Conservation (phyloP, 139 green algal species). For the Penium margaritaceum region DNA sequence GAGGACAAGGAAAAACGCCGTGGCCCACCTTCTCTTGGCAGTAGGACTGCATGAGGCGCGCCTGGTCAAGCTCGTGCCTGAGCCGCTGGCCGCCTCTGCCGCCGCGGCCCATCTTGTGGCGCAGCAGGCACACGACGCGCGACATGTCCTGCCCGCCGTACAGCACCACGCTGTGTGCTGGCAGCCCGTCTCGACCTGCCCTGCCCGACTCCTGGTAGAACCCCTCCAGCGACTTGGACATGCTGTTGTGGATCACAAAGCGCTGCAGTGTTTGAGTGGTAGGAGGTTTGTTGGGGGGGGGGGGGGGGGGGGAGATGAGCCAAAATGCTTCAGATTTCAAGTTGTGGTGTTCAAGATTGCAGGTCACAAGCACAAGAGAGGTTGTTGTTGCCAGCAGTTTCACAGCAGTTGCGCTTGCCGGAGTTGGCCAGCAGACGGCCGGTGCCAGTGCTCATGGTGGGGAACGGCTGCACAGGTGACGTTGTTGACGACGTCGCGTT, state of each 20-base stretch:
- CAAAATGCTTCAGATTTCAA: too few species aligned
- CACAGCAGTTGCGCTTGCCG: too few species aligned
- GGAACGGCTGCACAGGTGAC: too few species aligned
- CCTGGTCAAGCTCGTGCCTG: slow-evolving; percentile 21
- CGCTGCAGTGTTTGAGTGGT: slow-evolving; percentile 14
- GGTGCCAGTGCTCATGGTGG: too few species aligned
- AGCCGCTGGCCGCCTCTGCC: slow-evolving; percentile 19
- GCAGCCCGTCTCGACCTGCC: slow-evolving; percentile 62
- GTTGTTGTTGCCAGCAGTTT: too few species aligned
- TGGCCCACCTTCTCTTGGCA: slow-evolving; percentile 33
- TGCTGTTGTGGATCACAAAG: slow-evolving; percentile 58
- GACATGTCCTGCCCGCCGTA: slow-evolving; percentile 30
- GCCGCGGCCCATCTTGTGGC: background rate
- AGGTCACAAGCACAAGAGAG: too few species aligned
- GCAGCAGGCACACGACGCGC: slow-evolving; percentile 41
- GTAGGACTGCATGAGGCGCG: slow-evolving; percentile 28
- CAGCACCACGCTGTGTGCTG: slow-evolving; percentile 51
- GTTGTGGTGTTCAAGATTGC: too few species aligned
- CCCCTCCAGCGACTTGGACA: slow-evolving; percentile 52
- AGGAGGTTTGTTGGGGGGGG: background rate
- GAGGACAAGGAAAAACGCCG: too few species aligned
- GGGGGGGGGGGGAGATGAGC: background rate
- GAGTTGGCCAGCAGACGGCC: too few species aligned
- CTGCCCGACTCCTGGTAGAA: slow-evolving; percentile 65
- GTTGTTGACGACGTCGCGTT: too few species aligned